Conservation (phyloP, 805 yeast genomes). For the Saturnispora quitensis region DNA sequence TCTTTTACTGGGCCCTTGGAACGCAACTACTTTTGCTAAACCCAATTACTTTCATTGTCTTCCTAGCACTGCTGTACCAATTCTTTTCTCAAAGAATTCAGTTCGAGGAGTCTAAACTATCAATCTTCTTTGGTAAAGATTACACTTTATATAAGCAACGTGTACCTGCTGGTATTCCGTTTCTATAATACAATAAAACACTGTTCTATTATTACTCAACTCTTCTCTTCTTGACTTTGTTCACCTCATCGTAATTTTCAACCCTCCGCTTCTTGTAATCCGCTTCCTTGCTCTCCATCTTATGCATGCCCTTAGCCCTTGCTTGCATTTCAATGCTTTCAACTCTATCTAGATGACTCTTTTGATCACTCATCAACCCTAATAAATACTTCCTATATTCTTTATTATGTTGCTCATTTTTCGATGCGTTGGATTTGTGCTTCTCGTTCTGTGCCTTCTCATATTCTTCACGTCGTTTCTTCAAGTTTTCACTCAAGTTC, state of each 20-base stretch:
- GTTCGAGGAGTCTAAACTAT: conserved; percentile 60
- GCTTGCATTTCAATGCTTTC: conserved; percentile 1
- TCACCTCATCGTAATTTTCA: background rate
- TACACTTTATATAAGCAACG: conserved; percentile 44
- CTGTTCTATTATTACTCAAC: background rate
- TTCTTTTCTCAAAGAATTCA: conserved; percentile 64
- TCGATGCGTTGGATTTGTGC: background rate
- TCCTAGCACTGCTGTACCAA: conserved; percentile 47
- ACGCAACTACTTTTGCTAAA: conserved; percentile 65
- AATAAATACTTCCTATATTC: background rate
- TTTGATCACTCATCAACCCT: background rate
- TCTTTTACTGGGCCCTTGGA: conserved; percentile 90
- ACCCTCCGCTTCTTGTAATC: background rate
- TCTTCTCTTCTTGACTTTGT: background rate
- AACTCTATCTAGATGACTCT: background rate
- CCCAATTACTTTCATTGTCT: conserved; percentile 47
- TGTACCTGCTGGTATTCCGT: conserved; percentile 60
- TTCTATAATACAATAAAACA: conserved; percentile 24
- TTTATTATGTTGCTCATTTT: background rate
- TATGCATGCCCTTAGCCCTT: background rate
- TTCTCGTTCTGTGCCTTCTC: background rate
- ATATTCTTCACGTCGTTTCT: background rate
- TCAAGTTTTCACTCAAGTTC: background rate
- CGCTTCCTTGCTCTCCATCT: background rate
- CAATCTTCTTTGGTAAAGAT: conserved; percentile 60